Percentiles rank a stretch among this genome's conserved stretches.
phyloP scores from a whole-genome alignment of 176 grass and related monocot genomes.

The Hyparrhenia diplandra region DNA sequence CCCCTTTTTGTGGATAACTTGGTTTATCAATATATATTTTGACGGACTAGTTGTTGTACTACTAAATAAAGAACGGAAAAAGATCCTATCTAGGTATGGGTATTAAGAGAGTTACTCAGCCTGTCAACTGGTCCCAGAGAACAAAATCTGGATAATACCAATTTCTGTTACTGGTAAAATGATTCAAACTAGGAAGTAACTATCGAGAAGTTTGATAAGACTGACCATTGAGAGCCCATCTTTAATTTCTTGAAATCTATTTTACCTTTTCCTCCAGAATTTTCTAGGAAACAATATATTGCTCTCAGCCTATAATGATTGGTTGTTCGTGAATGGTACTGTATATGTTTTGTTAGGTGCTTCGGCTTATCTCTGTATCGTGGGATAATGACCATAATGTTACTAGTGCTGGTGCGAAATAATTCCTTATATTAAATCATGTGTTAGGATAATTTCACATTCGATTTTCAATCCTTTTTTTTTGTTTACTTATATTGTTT shows the following conservation, averaged over 20 bases:
- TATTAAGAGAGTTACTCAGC: not conserved
- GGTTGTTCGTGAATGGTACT: not conserved
- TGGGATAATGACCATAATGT: no score
- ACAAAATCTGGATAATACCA: not conserved
- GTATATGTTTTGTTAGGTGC: no score
- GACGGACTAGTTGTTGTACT: not conserved
- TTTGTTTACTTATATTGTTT: not conserved
- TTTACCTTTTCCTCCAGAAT: not conserved
- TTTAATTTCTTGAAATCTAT: not conserved
- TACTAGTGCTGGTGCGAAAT: no score
- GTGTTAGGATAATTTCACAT: no score
- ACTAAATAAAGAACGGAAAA: not conserved
- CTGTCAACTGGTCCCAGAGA: not conserved
- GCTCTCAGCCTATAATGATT: not conserved
- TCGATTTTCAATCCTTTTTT: conserved; percentile 8
- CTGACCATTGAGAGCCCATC: not conserved
- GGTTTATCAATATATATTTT: not conserved
- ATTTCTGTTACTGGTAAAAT: not conserved
- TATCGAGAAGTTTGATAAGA: not conserved
- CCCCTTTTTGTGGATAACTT: not conserved
- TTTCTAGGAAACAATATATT: no score
- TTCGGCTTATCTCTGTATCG: no score
- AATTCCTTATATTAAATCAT: no score
- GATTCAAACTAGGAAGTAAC: not conserved
- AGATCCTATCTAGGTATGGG: not conserved